Conservation (phyloP, 2,329 filamentous ascomycete species). For the Neophaeococcomyces mojaviensis region DNA sequence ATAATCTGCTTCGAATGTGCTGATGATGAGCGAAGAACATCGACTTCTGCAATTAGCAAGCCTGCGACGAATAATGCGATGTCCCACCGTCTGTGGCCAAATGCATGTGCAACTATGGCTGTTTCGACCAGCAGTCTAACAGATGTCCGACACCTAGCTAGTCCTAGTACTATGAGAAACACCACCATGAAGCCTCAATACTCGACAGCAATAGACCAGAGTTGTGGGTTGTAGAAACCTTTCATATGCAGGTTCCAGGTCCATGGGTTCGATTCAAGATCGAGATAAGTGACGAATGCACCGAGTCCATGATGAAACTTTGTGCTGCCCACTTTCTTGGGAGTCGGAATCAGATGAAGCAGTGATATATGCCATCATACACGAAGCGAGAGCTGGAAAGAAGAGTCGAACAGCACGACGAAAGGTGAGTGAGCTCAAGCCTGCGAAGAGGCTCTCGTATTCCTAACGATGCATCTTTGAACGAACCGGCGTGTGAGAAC, state of each 20-base stretch:
- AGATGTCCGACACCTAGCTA: slow-evolving; percentile 5
- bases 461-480: slow-evolving; percentile 29
- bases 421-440: slow-evolving; percentile 22
- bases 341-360: background rate
- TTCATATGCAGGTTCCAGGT: background rate
- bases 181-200: slow-evolving; percentile 39
- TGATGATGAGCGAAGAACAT: slow-evolving; percentile 26
- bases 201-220: slow-evolving; percentile 43
- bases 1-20: background rate
- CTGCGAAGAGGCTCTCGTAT: slow-evolving; percentile 32
- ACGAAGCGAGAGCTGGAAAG: slow-evolving; percentile 3
- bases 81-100: slow-evolving; percentile 26
- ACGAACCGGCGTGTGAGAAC: slow-evolving; percentile 38
- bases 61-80: slow-evolving; percentile 34
- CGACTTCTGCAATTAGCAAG: slow-evolving; percentile 36
- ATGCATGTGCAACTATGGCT: slow-evolving; percentile 4
- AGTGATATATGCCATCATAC: slow-evolving; percentile 2
- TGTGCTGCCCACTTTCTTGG: background rate
- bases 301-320: background rate
- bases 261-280: slow-evolving; percentile 1
- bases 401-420: slow-evolving; percentile 4
- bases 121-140: slow-evolving; percentile 4
- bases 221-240: slow-evolving; percentile 34
- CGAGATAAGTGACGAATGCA: background rate
- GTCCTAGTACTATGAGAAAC: slow-evolving; percentile 24